phyloP scores from a whole-genome alignment of 1,284 basidiomycete genomes.

The Boletus calvinii region DNA sequence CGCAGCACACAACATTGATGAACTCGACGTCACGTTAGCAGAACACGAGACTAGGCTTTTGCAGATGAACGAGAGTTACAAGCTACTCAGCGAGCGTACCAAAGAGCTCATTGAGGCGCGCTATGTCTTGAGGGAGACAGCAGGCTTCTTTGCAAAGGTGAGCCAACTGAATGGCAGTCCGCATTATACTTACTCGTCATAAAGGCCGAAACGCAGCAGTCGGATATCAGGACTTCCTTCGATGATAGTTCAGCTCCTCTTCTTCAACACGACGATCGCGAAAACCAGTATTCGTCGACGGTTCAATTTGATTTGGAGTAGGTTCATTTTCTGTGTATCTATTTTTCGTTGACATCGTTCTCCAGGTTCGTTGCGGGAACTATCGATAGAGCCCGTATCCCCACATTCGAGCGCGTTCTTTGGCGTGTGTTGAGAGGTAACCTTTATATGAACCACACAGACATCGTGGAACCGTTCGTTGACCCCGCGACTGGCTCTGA shows the following conservation, averaged over 20 bases:
- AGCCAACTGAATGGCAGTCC: slow-evolving; percentile 20
- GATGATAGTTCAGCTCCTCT: slow-evolving; percentile 92
- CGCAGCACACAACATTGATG: slow-evolving; percentile 91
- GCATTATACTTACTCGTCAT: slow-evolving; percentile 6
- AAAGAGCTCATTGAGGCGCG: slow-evolving; percentile 91
- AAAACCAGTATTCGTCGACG: slow-evolving; percentile 58
- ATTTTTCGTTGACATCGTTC: slow-evolving; percentile 4
- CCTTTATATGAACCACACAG: slow-evolving; percentile 98
- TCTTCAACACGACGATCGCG: slow-evolving; percentile 87
- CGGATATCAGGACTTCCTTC: slow-evolving; percentile 84
- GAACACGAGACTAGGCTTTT: slow-evolving; percentile 86
- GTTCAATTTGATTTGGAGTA: slow-evolving; percentile 87
- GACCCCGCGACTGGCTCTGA: slow-evolving; percentile 81
- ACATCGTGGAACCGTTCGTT: slow-evolving; percentile 92
- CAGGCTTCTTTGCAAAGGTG: slow-evolving; percentile 92
- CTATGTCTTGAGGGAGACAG: slow-evolving; percentile 93
- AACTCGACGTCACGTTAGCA: slow-evolving; percentile 83
- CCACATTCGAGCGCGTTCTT: slow-evolving; percentile 95
- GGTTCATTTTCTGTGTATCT: slow-evolving; percentile 23
- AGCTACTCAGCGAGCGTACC: slow-evolving; percentile 83
- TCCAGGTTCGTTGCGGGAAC: slow-evolving; percentile 92
- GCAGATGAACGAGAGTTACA: slow-evolving; percentile 95
- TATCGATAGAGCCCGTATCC: slow-evolving; percentile 89
- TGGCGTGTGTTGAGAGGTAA: slow-evolving; percentile 99
- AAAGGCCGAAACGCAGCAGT: slow-evolving; percentile 79